phyloP scores from a whole-genome alignment of 2,329 filamentous ascomycete species.

The Epichloe amarillans region DNA sequence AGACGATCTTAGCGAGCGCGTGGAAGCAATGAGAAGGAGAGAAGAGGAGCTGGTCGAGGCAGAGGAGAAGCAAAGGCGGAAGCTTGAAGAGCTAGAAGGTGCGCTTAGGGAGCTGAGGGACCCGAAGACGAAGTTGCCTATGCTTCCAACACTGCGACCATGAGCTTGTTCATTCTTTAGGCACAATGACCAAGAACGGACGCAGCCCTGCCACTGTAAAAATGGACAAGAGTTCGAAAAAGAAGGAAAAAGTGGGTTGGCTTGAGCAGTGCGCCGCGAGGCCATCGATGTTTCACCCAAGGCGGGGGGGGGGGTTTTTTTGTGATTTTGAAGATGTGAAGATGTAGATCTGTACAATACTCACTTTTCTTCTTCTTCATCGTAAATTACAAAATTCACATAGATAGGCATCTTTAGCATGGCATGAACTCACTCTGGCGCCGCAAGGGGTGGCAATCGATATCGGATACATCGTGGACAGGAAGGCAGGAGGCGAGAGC shows the following conservation, averaged over 20 bases:
- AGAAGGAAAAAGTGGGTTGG: background rate
- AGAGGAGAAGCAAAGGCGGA: constrained; percentile 31
- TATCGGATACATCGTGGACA: background rate
- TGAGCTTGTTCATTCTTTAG: background rate
- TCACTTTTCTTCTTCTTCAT: background rate
- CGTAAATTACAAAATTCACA: background rate
- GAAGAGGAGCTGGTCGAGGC: constrained; percentile 35
- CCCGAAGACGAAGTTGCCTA: constrained; percentile 42
- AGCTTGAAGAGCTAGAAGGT: constrained; percentile 40
- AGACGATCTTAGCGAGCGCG: constrained; percentile 31
- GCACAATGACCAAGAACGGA: background rate
- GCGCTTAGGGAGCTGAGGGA: constrained; percentile 37
- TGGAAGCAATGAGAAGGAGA: constrained; percentile 35
- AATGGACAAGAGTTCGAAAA: too few relatives aligned
- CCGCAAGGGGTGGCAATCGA: background rate
- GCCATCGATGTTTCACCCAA: too few relatives aligned
- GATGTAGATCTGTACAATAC: background rate
- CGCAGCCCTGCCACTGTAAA: too few relatives aligned
- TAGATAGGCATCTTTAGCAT: background rate
- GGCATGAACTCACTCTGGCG: background rate
- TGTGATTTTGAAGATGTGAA: background rate
- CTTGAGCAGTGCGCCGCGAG: background rate
- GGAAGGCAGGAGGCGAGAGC: background rate
- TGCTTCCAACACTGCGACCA: constrained; percentile 28
- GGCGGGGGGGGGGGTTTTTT: too few relatives aligned